Base-by-base conservation (phyloP, 495 filamentous ascomycete genomes). In the Penicillium argentinense region DNA sequence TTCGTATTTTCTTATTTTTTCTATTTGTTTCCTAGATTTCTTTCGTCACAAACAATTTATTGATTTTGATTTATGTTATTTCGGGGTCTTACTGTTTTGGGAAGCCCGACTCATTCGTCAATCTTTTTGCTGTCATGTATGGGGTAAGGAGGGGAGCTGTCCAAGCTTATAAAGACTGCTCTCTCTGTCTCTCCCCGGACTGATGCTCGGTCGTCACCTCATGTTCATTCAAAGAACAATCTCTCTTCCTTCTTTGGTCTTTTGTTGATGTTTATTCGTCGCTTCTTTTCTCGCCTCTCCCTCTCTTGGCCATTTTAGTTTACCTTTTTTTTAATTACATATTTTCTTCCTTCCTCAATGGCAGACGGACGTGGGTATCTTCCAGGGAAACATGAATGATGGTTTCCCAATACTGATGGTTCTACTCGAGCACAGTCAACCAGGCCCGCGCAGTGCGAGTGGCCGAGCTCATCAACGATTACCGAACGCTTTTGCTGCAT, bases 391-490 rank as follows among this genome's bases (percentile, higher is more conserved):
- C 60, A 55, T 24, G n/a, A n/a, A n/a, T 49, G 17, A 56, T 37
- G 30, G 16, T 46, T 7, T 19, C 3, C 14, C 36, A 28, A 42
- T 47, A 45, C 53, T 54, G 28, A 54, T 39, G 16, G 21, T 45
- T 8, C 11, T 30, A 18, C 18, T 39, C 19, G 50, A 56, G 28
- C 4, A 17, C 62, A 96, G 90, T 95, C 50, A 95, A 96, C 69
- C 81, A 90, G 54, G 85, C 84, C 57, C 86, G 90, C 62, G 84
- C 86, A 48, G 74, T 83, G 59, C 84, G 91, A 63, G 81, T 96
- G 60, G 82, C 86, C 61, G 87, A 95, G 65, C 74, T 95, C 47
- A 86, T 95, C 56, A 78, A 79, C 57, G 90, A 95, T 70, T 96
- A 90, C 73, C 84, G 86, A 48, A 86, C 80, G 43, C 78, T 95